phyloP scores from a whole-genome alignment of 164 flowering plant genomes.

The Nymphaea thermarum region DNA sequence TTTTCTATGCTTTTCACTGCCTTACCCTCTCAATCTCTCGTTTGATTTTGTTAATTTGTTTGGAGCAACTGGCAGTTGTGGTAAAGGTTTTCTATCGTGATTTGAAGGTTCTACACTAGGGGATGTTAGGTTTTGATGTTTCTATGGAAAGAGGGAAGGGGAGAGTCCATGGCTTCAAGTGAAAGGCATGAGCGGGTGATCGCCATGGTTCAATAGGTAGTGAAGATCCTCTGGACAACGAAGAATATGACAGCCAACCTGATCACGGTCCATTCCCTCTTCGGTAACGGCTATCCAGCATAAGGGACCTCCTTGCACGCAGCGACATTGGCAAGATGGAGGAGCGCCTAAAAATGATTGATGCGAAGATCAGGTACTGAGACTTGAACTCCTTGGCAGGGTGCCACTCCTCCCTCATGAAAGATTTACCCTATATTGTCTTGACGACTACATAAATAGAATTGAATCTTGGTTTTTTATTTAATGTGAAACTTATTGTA shows the following conservation, averaged over 20 bases:
- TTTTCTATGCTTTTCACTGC: too few relatives aligned
- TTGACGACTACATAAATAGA: too few relatives aligned
- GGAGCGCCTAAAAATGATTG: constrained; percentile 23
- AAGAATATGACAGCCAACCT: constrained; percentile 43
- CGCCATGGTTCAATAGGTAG: constrained; percentile 53
- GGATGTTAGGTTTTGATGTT: too few relatives aligned
- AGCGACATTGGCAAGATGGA: background rate
- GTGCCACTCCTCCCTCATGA: constrained; percentile 7
- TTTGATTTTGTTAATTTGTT: too few relatives aligned
- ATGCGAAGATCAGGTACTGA: constrained; percentile 25
- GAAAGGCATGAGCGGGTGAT: constrained; percentile 54
- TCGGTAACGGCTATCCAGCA: constrained; percentile 41
- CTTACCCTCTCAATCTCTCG: too few relatives aligned
- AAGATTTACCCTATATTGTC: too few relatives aligned
- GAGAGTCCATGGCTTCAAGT: constrained; percentile 5
- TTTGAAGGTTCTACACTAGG: too few relatives aligned
- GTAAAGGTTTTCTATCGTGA: too few relatives aligned
- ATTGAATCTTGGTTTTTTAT: too few relatives aligned
- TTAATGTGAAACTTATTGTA: too few relatives aligned
- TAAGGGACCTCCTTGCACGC: constrained; percentile 14
- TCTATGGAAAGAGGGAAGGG: too few relatives aligned
- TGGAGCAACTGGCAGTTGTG: too few relatives aligned
- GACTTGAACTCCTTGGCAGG: constrained; percentile 9
- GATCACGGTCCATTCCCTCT: constrained; percentile 46
- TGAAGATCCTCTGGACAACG: constrained; percentile 37